Conservation (phyloP, 2,329 filamentous ascomycete species). For the Botrytis elliptica region DNA sequence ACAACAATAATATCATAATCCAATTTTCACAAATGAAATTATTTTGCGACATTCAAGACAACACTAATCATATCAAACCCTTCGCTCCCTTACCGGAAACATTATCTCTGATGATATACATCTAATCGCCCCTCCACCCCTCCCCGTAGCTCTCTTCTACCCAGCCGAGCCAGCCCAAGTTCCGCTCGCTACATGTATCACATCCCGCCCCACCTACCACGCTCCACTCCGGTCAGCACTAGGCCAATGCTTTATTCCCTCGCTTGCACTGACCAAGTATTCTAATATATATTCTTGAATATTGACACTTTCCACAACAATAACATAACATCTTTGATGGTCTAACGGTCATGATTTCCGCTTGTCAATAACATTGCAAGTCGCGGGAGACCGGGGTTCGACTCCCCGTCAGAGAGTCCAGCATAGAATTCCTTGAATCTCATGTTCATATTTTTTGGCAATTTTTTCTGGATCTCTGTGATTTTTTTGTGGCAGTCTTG, state of each 20-base stretch:
- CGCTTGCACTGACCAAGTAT: no score
- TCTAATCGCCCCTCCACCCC: not conserved
- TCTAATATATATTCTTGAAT: no score
- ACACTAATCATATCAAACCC: not conserved
- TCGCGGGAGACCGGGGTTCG: constrained; percentile 35
- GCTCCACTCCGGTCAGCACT: no score
- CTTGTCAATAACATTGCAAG: constrained; percentile 33
- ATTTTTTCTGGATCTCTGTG: not conserved
- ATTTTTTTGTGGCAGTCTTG: no score
- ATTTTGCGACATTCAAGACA: not conserved
- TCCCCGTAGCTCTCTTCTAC: no score
- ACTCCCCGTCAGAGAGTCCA: constrained; percentile 30
- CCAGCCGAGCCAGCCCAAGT: no score
- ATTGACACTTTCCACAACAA: accelerated
- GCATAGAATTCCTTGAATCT: not conserved
- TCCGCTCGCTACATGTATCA: no score
- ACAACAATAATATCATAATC: not conserved
- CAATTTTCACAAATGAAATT: not conserved
- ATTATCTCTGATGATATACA: not conserved
- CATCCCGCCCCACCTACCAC: no score
- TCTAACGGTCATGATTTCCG: constrained; percentile 42
- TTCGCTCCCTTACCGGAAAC: not conserved
- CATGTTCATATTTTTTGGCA: not conserved
- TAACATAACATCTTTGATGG: constrained; percentile 10
- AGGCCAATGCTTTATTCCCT: no score